Conservation (phyloP, 371 early-diverging fungal genomes). For the Actinomortierella ambigua region DNA sequence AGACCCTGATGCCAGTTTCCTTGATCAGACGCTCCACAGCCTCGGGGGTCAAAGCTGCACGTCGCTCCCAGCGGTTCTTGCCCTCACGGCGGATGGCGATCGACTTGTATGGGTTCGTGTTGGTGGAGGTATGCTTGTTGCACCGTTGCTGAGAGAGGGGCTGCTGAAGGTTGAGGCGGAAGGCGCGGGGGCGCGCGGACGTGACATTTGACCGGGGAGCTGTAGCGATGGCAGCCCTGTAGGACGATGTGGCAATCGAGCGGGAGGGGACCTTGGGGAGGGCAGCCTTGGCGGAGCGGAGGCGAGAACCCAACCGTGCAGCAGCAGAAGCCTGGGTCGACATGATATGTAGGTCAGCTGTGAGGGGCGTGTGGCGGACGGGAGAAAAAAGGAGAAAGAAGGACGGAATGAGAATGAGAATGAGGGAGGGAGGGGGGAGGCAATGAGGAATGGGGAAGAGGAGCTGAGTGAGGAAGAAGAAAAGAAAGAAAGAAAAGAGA, state of each 20-base stretch:
- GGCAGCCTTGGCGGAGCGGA: slow-evolving; percentile 11
- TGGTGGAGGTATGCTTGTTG: slow-evolving; percentile 28
- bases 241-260: slow-evolving; percentile 11
- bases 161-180: slow-evolving; percentile 10
- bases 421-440: background rate
- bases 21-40: slow-evolving; percentile 79
- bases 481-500: slow-evolving; percentile 10
- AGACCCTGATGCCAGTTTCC: slow-evolving; percentile 80
- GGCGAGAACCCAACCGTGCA: slow-evolving; percentile 15
- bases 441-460: background rate
- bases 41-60: slow-evolving; percentile 84
- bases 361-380: no score
- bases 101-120: slow-evolving; percentile 46
- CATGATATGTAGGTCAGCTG: background rate
- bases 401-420: slow-evolving; percentile 9
- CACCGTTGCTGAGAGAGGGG: slow-evolving; percentile 17
- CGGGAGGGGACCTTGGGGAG: slow-evolving; percentile 18
- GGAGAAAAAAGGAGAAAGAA: slow-evolving; percentile 5
- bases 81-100: slow-evolving; percentile 93
- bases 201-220: slow-evolving; percentile 24
- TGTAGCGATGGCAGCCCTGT: slow-evolving; percentile 30
- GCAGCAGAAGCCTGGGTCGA: slow-evolving; percentile 27
- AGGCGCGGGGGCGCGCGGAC: background rate
- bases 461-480: background rate
- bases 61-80: slow-evolving; percentile 96